A percentile compares a stretch with the other conserved stretches of the same genome.
phyloP scores from a whole-genome alignment of 345 rosid species.

The Eucalyptus erythrocorys region DNA sequence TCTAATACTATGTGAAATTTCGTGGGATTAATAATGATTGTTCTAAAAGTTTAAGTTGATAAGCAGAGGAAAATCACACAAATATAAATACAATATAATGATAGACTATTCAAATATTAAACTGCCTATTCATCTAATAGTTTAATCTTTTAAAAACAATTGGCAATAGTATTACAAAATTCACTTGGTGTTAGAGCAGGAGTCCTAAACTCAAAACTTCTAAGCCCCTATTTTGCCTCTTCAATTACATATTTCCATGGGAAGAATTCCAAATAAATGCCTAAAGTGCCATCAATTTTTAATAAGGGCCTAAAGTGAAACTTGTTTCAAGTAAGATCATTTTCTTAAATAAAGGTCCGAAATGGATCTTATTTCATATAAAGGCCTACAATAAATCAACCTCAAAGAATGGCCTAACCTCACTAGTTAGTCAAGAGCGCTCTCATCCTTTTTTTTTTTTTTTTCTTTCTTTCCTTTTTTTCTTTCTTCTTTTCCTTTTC shows the following conservation, averaged over 20 bases:
- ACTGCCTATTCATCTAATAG: accelerated
- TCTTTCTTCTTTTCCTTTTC: too few species aligned
- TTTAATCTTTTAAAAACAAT: background rate
- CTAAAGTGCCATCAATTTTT: too few species aligned
- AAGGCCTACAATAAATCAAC: background rate
- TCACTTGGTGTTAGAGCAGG: background rate
- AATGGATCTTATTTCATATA: background rate
- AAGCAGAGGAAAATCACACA: background rate
- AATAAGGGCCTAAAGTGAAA: background rate
- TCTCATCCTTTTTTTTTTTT: too few species aligned
- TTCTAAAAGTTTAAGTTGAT: background rate
- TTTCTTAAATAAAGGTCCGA: too few species aligned
- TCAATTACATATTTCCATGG: background rate
- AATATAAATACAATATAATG: background rate
- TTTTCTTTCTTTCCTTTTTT: too few species aligned
- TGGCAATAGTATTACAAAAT: background rate
- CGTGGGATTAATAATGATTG: accelerated
- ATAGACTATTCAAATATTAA: background rate
- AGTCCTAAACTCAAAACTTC: background rate
- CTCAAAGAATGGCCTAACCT: background rate
- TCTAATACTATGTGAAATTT: background rate
- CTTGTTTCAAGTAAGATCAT: too few species aligned
- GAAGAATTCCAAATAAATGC: background rate
- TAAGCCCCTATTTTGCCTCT: background rate
- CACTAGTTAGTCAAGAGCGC: background rate